Conservation (phyloP, 495 filamentous ascomycete species). For the Lasiosphaeria miniovina region DNA sequence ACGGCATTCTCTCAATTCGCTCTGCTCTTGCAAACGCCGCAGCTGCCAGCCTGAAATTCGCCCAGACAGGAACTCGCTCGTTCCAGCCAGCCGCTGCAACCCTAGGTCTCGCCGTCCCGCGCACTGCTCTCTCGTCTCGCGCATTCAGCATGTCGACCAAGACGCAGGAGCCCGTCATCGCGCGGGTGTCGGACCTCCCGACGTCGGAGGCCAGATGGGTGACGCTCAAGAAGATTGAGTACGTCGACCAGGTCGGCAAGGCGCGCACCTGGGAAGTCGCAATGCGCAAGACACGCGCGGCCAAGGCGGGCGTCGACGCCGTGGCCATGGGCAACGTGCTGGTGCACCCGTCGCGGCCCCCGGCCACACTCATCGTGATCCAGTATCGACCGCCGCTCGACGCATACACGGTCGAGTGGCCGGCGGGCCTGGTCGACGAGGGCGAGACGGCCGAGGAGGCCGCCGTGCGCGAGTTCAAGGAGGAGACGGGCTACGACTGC, state of each 20-base stretch:
- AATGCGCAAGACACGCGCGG: constrained; percentile 49
- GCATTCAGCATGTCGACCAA: constrained; percentile 24
- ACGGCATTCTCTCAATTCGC: background rate
- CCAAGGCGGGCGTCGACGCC: constrained; percentile 48
- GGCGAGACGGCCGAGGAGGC: constrained; percentile 74
- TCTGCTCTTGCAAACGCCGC: background rate
- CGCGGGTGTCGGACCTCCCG: constrained; percentile 41
- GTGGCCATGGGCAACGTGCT: constrained; percentile 56
- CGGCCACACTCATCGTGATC: constrained; percentile 51
- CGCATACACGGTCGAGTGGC: constrained; percentile 75
- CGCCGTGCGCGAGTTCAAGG: constrained; percentile 79
- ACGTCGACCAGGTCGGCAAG: constrained; percentile 50
- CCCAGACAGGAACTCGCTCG: too few species aligned
- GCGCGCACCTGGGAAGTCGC: constrained; percentile 53
- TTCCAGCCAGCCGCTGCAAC: background rate
- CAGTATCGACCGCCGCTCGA: constrained; percentile 77
- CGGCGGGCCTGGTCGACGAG: constrained; percentile 78
- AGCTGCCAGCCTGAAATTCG: too few species aligned
- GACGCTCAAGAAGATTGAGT: constrained; percentile 49
- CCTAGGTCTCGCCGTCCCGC: background rate
- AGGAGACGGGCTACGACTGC: constrained; percentile 79
- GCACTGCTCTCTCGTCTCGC: background rate
- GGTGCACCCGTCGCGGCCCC: constrained; percentile 44
- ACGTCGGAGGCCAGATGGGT: constrained; percentile 50
- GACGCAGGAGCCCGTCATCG: constrained; percentile 46